Base-by-base conservation (phyloP, 768 basidiomycete genomes). In the Asterophora parasitica region DNA sequence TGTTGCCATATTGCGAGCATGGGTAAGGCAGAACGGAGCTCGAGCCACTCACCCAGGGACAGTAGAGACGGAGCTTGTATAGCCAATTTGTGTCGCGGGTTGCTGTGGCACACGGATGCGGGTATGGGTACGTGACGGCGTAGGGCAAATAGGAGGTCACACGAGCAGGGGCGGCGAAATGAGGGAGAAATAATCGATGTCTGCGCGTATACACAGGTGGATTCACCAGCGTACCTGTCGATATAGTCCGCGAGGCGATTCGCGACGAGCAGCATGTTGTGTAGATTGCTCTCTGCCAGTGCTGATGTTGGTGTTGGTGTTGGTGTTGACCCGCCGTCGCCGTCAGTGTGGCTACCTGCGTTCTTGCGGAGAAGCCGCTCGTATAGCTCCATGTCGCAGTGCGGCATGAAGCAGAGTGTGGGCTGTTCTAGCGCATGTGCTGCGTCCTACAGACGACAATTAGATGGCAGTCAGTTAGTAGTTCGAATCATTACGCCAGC, bases 361-460 rank as follows among this genome's bases (percentile, higher is more conserved):
- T 87, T 88, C 10, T 73, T 72, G 48, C 73, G 72, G 46, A 89
- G 64, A 37, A 88, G 58, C 53, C 66, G 72, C 59, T 90, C 85
- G 61, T 88, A 86, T 20, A 89, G 71, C 51, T 73, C 74, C 63
- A 84, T 59, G 58, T 86, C 84, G 61, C 88, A 88, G 63, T 89
- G 87, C 16, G 85, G 87, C 85, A 88, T 87, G 66, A 79, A 88
- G 45, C 82, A 68, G 46, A 90, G 69, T 39, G 84, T 86, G 53
- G 81, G 79, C 16, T 47, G 58, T 27, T 61, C 50, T 28, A 73
- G 48, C 23, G 59, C 48, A 55, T 73, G 66, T 33, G 53, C 56
- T 34, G 60, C 67, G 42, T 65, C 62, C 74, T 72, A 54, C 37
- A 44, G 54, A 16, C 17, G 27, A 23, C 27, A 30, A 40, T 28